Percentiles rank a stretch among this genome's conserved stretches.
These are phyloP conservation scores for Beauveria australis DNA, from an alignment of 2,329 filamentous ascomycete genomes.

Conservation along the genomic window DNA sequence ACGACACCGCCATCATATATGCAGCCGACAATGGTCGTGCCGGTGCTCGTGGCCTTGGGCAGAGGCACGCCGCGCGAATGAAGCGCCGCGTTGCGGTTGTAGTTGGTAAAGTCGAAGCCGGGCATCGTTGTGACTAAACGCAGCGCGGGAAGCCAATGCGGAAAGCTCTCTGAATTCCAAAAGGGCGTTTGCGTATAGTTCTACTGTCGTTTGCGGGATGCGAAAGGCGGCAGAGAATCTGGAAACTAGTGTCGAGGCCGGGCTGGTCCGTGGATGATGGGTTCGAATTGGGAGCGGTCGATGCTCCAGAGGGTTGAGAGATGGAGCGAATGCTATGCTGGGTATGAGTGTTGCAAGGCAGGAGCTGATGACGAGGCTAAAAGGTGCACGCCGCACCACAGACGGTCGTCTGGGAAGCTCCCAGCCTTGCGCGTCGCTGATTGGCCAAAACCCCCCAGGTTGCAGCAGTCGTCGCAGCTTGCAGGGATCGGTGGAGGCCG, in stretches of 20 bases:
- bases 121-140: constrained; percentile 52
- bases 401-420: no score
- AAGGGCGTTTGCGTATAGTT: background rate
- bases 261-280: background rate
- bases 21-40: constrained; percentile 97
- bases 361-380: constrained; percentile 47
- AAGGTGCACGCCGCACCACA: constrained; percentile 8
- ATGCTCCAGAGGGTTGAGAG: background rate
- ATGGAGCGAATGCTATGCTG: background rate
- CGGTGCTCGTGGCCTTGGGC: constrained; percentile 95
- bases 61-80: constrained; percentile 90
- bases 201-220: background rate
- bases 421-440: constrained; percentile 14
- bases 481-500: background rate
- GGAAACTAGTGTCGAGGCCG: background rate
- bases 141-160: background rate
- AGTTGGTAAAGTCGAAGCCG: constrained; percentile 99
- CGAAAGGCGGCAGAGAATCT: background rate
- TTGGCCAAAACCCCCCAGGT: constrained; percentile 16
- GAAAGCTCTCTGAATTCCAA: background rate
- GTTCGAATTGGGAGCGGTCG: background rate
- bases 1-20: constrained; percentile 95
- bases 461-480: constrained; percentile 6
- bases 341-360: constrained; percentile 10
- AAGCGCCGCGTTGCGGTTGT: constrained; percentile 96